Conservation (phyloP, 257 asterid genomes). For the Handroanthus guayacan region DNA sequence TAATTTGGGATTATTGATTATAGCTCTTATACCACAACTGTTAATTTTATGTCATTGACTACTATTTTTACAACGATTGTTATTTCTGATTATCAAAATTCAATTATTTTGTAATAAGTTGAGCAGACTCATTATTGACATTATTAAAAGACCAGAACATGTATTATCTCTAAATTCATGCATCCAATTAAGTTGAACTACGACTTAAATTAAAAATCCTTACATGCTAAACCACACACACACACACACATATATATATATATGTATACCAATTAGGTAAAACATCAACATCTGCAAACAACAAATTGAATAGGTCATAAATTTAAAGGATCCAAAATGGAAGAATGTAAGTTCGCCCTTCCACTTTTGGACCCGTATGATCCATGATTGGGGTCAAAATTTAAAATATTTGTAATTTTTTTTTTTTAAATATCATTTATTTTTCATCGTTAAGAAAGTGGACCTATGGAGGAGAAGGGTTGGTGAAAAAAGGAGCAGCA, state of each 20-base stretch:
- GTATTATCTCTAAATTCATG: neutral
- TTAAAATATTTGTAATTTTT: neutral
- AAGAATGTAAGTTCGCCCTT: slow-evolving; percentile 13
- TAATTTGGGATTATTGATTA: no score
- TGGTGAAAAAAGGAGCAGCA: neutral
- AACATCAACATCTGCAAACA: slow-evolving; percentile 38
- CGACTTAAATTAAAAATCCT: neutral
- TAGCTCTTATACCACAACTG: no score
- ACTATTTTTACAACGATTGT: no score
- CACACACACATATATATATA: neutral
- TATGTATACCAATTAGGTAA: slow-evolving; percentile 39
- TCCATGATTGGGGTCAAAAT: slow-evolving; percentile 30
- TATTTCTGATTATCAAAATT: no score
- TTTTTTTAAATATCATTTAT: neutral
- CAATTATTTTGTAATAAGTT: no score
- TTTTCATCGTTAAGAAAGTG: slow-evolving; percentile 4
- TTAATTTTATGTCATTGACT: no score
- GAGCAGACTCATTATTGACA: no score
- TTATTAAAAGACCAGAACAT: no score
- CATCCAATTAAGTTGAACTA: slow-evolving; percentile 7
- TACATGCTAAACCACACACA: neutral
- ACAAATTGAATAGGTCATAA: slow-evolving; percentile 26
- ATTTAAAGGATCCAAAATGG: slow-evolving; percentile 7
- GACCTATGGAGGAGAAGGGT: slow-evolving; percentile 22
- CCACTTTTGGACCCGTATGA: slow-evolving; percentile 30